Evolutionary conservation across 768 basidiomycete species (phyloP), one percentile per base, ranked within the genome.

Genomic region (Lactarius sanguifluus): DNA sequence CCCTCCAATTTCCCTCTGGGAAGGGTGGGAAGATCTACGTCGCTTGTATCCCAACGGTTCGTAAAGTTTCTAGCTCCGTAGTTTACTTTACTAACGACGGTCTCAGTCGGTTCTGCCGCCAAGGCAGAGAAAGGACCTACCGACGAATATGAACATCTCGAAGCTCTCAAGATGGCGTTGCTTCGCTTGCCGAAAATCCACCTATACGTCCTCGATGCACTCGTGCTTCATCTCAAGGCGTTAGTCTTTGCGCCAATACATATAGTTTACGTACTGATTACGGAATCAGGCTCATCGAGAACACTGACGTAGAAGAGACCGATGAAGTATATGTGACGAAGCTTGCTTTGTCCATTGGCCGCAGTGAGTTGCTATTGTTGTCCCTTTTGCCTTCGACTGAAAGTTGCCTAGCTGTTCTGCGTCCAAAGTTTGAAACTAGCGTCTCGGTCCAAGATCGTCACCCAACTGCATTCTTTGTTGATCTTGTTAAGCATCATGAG

Each of bases 381-480:
- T 59, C 45, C 18, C 20, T 43, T 34, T 59, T n/a, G 16, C 41
- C 18, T 28, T 20, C 5, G 28, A 45, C 59, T 65, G 13, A 64
- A 13, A 15, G 58, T 56, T 65, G 58, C 12, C 7, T 68, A 95
- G 92, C 86, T 34, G 83, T 98, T 57, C 79, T 96, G 38, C 81
- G 94, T 32, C 96, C 96, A 23, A 91, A 87, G 76, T 72, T 81
- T 47, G 95, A 98, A 74, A 88, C 86, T 6, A 86, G 93, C 64
- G 74, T 95, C 30, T 93, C 95, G 3, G 88, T 98, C 67, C 93
- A 96, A 75, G 95, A 95, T 74, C 90, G 94, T 47, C 89, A 96
- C 79, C 87, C 93, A 60, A 83, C 89, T 18, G 77, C 91, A 54
- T 78, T 98, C 67, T 89, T 97, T 76, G 85, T 94, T 40, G 94